Conservation (phyloP, 441 rosid species). For the Brassica balearica region DNA sequence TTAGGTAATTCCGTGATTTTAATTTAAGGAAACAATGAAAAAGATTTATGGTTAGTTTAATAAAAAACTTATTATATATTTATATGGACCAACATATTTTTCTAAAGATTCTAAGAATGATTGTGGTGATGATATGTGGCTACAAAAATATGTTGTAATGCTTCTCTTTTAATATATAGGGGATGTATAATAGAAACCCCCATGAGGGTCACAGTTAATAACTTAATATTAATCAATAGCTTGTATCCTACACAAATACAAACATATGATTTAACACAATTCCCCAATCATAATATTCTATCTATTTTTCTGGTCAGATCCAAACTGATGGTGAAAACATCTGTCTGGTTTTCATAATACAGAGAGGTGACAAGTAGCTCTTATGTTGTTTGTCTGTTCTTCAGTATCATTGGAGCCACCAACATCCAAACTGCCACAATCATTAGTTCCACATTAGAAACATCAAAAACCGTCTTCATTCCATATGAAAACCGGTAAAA, state of each 20-base stretch:
- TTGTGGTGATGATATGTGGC: too few relatives aligned
- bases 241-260: background rate
- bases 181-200: too few relatives aligned
- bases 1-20: too few relatives aligned
- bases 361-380: conserved; percentile 14
- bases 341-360: background rate
- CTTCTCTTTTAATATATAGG: too few relatives aligned
- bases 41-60: too few relatives aligned
- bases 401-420: conserved; percentile 74
- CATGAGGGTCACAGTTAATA: too few relatives aligned
- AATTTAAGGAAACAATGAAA: too few relatives aligned
- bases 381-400: conserved; percentile 54
- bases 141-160: too few relatives aligned
- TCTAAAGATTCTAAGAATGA: too few relatives aligned
- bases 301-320: conserved; percentile 4
- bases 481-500: background rate
- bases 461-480: background rate
- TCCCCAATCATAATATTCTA: conserved; percentile 13
- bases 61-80: too few relatives aligned
- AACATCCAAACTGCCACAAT: conserved; percentile 88
- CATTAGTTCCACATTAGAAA: background rate
- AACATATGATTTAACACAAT: background rate
- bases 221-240: too few relatives aligned
- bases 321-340: background rate
- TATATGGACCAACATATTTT: too few relatives aligned